A percentile compares a stretch with the other conserved stretches of the same genome.
Conservation (phyloP, 2,329 filamentous ascomycete species). For the Cordyceps javanica region DNA sequence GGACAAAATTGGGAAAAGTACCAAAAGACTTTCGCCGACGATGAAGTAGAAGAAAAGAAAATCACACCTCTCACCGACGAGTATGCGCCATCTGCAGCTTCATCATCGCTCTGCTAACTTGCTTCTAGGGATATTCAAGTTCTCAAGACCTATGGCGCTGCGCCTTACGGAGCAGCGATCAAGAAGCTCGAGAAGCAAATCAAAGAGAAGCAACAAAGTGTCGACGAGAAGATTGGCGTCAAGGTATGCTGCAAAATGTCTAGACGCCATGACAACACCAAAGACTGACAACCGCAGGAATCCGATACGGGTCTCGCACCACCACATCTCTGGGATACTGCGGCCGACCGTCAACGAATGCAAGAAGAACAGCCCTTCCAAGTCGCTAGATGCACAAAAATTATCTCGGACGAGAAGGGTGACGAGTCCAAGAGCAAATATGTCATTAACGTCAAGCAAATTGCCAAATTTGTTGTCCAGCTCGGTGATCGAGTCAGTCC, state of each 20-base stretch:
- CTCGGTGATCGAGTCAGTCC: constrained; percentile 94
- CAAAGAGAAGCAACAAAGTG: constrained; percentile 96
- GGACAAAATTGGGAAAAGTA: constrained; percentile 98
- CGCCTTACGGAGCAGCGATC: constrained; percentile 85
- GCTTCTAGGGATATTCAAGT: constrained; percentile 87
- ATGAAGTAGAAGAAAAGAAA: constrained; percentile 99
- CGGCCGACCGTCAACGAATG: constrained; percentile 97
- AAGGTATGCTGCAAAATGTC: constrained; percentile 44
- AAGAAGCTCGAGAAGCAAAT: constrained; percentile 99
- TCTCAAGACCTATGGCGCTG: constrained; percentile 96
- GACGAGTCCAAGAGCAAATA: constrained; percentile 99
- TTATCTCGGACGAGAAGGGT: constrained; percentile 90
- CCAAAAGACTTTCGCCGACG: constrained; percentile 92
- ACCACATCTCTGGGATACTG: constrained; percentile 97
- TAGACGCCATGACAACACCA: constrained; percentile 17
- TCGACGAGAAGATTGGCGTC: constrained; percentile 96
- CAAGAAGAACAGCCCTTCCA: constrained; percentile 95
- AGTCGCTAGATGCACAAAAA: constrained; percentile 97
- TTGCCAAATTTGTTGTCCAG: constrained; percentile 98
- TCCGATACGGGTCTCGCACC: constrained; percentile 97
- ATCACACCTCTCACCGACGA: constrained; percentile 95
- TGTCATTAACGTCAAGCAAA: constrained; percentile 99
- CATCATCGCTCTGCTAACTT: neutral
- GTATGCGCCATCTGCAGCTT: constrained; percentile 46
- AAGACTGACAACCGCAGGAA: constrained; percentile 52